Conservation (phyloP, 208 protist genomes). For the Trypanosoma melophagium region DNA sequence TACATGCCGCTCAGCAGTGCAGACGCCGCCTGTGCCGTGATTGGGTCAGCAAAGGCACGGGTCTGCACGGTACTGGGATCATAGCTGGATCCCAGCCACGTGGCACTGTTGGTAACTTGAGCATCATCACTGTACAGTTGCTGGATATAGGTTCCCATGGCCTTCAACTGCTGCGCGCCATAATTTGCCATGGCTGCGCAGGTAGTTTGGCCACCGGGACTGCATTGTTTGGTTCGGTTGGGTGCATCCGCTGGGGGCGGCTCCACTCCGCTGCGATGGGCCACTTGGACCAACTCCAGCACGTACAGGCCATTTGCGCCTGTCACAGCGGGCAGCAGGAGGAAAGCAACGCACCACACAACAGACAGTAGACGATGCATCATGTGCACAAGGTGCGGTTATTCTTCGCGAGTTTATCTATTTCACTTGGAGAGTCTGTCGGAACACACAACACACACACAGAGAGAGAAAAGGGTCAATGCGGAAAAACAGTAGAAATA, state of each 20-base stretch:
- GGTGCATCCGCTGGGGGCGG: conserved; percentile 11
- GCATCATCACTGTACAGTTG: conserved; percentile 15
- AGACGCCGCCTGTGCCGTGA: conserved; percentile 2
- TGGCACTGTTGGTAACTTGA: not conserved
- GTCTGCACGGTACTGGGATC: conserved; percentile 10
- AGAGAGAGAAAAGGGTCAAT: no score
- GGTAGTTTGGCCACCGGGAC: conserved; percentile 11
- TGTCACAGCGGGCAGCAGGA: conserved; percentile 22
- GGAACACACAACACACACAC: no score
- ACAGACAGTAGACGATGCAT: not conserved
- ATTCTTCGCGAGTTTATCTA: not conserved
- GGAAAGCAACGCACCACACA: conserved; percentile 18
- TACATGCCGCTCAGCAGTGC: conserved; percentile 16
- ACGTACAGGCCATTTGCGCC: conserved; percentile 27
- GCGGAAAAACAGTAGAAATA: no score
- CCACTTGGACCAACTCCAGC: conserved; percentile 27
- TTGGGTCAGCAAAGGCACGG: conserved; percentile 7
- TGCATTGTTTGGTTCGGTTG: conserved; percentile 24
- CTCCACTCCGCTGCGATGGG: conserved; percentile 17
- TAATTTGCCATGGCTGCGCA: conserved; percentile 28
- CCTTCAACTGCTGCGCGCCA: conserved; percentile 25
- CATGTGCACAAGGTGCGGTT: not conserved
- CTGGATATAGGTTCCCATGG: conserved; percentile 22
- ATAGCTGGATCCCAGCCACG: conserved; percentile 15
- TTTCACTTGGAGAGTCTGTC: no score